These are phyloP conservation scores for Neurospora discreta DNA, from an alignment of 495 filamentous ascomycete genomes.

Conservation along the genomic window DNA sequence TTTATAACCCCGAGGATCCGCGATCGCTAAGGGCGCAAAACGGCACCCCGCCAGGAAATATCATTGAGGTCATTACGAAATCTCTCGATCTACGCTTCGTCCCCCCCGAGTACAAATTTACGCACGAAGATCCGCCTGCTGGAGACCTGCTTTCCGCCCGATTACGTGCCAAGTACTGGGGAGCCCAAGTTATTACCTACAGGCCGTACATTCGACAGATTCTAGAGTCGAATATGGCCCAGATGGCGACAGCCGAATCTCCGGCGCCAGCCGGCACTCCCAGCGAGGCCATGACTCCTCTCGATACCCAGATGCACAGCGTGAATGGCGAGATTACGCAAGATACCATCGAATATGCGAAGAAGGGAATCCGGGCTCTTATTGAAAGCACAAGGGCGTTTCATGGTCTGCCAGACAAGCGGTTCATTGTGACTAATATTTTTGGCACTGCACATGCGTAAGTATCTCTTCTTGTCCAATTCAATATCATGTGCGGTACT, in stretches of 20 bases:
- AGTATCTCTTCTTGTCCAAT: conserved; percentile 25
- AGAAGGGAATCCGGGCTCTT: conserved; percentile 55
- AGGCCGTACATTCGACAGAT: conserved; percentile 65
- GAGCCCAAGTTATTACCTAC: conserved; percentile 80
- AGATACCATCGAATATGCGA: conserved; percentile 41
- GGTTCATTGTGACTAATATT: conserved; percentile 83
- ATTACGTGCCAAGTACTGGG: conserved; percentile 88
- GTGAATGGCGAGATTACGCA: conserved; percentile 28
- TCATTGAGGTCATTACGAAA: conserved; percentile 39
- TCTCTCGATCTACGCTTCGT: conserved; percentile 35
- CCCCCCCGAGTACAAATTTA: conserved; percentile 45
- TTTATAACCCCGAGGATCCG: conserved; percentile 53
- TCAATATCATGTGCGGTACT: neutral
- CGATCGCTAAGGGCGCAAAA: neutral
- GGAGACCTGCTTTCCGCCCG: conserved; percentile 72
- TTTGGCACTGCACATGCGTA: conserved; percentile 97
- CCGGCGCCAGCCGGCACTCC: conserved; percentile 16
- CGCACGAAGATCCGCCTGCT: conserved; percentile 54
- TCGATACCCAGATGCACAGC: neutral
- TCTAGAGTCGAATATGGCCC: conserved; percentile 35
- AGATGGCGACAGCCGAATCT: conserved; percentile 14
- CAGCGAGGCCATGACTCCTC: conserved; percentile 8
- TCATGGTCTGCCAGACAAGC: conserved; percentile 51
- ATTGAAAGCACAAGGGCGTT: conserved; percentile 81
- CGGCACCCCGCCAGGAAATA: conserved; percentile 10